Conservation (phyloP, 208 protist species). For the Naegleria lovaniensis region DNA sequence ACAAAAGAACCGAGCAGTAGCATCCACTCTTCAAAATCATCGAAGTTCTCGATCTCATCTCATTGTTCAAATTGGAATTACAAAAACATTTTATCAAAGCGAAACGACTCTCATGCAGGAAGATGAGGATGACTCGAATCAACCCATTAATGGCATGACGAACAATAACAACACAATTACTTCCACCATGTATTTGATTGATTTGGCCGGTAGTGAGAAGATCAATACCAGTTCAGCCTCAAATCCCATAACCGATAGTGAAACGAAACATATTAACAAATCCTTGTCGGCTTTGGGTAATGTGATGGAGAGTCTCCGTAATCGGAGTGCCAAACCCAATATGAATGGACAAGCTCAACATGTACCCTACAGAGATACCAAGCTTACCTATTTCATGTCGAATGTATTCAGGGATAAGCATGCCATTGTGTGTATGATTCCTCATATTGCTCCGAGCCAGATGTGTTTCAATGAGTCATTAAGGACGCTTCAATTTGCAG, state of each 20-base stretch:
- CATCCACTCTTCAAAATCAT: slow-evolving; percentile 26
- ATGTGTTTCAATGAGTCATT: not conserved
- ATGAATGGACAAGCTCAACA: slow-evolving; percentile 39
- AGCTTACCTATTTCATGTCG: slow-evolving; percentile 65
- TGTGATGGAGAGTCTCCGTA: slow-evolving; percentile 32
- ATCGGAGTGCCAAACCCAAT: slow-evolving; percentile 50
- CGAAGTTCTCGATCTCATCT: slow-evolving; percentile 36
- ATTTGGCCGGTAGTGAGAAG: slow-evolving; percentile 25
- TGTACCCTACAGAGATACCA: slow-evolving; percentile 79
- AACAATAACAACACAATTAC: not conserved
- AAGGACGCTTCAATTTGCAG: not conserved
- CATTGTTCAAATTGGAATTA: slow-evolving; percentile 10
- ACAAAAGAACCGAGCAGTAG: slow-evolving; percentile 26
- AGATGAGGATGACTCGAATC: not conserved
- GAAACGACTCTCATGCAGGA: not conserved
- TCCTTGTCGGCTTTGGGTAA: slow-evolving; percentile 3
- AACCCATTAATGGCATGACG: slow-evolving; percentile 24
- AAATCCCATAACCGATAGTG: slow-evolving; percentile 44
- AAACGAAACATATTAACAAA: slow-evolving; percentile 20
- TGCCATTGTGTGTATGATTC: not conserved
- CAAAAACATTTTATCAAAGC: not conserved
- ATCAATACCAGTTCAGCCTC: not conserved
- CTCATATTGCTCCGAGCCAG: not conserved
- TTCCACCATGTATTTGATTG: not conserved
- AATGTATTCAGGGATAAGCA: slow-evolving; percentile 3